Conservation (phyloP, 169 alveolate genomes). For the Plasmodium knowlesi region DNA sequence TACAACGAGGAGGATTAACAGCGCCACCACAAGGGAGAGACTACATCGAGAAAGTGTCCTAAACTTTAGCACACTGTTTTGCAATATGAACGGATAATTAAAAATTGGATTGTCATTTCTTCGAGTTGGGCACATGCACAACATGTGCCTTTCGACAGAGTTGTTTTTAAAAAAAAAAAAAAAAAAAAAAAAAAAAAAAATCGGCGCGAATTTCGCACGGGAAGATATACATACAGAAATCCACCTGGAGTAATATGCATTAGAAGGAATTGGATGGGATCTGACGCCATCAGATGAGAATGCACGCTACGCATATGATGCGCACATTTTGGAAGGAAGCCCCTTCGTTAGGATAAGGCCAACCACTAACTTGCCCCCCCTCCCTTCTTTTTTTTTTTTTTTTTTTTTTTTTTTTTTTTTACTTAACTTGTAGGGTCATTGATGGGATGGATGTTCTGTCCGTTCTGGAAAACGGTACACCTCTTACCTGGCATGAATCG, state of each 20-base stretch:
- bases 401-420: background rate
- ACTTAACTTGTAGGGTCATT: conserved; percentile 82
- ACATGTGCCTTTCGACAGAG: background rate
- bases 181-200: background rate
- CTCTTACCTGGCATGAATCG: background rate
- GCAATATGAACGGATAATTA: background rate
- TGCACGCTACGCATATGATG: background rate
- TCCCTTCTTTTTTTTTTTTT: background rate
- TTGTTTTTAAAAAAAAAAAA: background rate
- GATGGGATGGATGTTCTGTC: conserved; percentile 94
- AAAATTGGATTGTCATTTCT: background rate
- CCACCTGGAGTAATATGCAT: background rate
- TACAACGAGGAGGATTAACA: background rate
- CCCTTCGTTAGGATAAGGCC: background rate
- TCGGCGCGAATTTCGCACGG: background rate
- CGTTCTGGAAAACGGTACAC: conserved; percentile 88
- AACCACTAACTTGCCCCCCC: background rate
- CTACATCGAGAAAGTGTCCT: background rate
- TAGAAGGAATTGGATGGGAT: no score
- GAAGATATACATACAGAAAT: no score
- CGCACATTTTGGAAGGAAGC: background rate
- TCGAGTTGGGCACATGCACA: background rate
- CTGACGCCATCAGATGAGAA: no score
- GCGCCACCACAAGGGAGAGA: background rate
- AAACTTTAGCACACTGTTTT: background rate